These are phyloP conservation scores for Penicillium vulpinum DNA, from an alignment of 2,329 filamentous ascomycete species.

Conservation along the genomic window DNA sequence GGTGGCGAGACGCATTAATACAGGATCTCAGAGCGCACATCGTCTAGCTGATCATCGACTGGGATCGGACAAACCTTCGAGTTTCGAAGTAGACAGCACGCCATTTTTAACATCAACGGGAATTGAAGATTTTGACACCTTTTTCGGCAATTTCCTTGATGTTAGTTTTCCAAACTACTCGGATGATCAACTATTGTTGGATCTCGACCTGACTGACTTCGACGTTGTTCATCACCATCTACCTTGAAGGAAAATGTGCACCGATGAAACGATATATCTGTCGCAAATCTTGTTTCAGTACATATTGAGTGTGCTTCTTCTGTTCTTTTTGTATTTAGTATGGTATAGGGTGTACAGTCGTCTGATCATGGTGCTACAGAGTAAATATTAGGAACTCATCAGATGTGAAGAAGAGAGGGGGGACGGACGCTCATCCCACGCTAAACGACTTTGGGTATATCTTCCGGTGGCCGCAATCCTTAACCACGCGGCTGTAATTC, in stretches of 20 bases:
- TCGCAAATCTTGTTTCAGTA: neutral
- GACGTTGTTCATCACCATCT: neutral
- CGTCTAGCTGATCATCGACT: neutral
- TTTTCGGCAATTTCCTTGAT: slow-evolving; percentile 16
- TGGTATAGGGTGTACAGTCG: neutral
- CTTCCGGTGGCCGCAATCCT: neutral
- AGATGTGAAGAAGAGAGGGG: neutral
- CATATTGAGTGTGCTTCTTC: neutral
- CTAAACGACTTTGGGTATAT: neutral
- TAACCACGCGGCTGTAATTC: accelerated
- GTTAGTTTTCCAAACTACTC: slow-evolving; percentile 12
- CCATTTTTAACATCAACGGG: neutral
- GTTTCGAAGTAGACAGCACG: neutral
- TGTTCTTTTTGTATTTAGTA: neutral
- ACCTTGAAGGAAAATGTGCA: neutral
- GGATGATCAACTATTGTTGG: slow-evolving; percentile 7
- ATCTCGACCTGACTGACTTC: neutral
- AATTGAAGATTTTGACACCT: slow-evolving; percentile 8
- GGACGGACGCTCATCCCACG: neutral
- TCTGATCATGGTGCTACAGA: neutral
- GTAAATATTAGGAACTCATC: neutral
- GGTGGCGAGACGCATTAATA: neutral
- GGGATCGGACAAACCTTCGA: neutral
- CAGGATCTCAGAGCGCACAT: neutral
- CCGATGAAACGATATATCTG: neutral